Evolutionary conservation across 805 yeast species (phyloP), one percentile per base, ranked within the genome.

Genomic region (Spencermartinsiella europaea): DNA sequence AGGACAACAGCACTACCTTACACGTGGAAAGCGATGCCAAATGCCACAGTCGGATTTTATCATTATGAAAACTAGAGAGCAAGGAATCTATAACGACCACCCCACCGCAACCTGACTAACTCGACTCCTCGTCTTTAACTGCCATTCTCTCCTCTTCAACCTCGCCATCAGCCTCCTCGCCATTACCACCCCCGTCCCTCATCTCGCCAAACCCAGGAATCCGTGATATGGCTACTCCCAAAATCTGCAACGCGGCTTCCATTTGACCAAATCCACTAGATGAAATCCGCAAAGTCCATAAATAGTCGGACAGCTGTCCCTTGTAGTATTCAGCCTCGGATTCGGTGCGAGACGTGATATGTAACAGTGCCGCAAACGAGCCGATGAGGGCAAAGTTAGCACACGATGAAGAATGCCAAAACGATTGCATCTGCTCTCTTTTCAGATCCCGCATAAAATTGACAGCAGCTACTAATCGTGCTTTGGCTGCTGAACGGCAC

Each of bases 371-470:
- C 0, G 96, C 95, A 72, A 90, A 90, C 0, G 91, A 79, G 1
- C 96, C 96, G 34, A 89, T 86, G 33, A 86, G 66, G 4, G 95
- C 80, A 52, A 90, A 79, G 58, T 86, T 87, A 12, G 84, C 74
- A 0, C 93, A 74, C 0, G 95, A 77, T 1, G 89, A 79, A 1
- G 89, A 78, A 65, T 86, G 93, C 96, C 96, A 90, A 63, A 88
- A 89, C 8, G 95, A 79, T 60, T 82, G 90, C 40, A 87, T 73
- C 59, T 88, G 95, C 55, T 88, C 95, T 7, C 84, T 82, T 55
- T 81, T 82, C 62, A 90, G 71, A 49, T 80, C 83, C 42, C 82
- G 69, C 7, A 86, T 81, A 63, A 87, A 85, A 45, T 85, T 93
- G 50, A 85, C 77, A 0, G 96, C 86, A 0, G 96, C 95, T 5